A percentile compares a stretch with the other conserved stretches of the same genome.
These are phyloP conservation scores for Penicillium frequentans DNA, from an alignment of 2,329 filamentous ascomycete species.

Conservation along the genomic window DNA sequence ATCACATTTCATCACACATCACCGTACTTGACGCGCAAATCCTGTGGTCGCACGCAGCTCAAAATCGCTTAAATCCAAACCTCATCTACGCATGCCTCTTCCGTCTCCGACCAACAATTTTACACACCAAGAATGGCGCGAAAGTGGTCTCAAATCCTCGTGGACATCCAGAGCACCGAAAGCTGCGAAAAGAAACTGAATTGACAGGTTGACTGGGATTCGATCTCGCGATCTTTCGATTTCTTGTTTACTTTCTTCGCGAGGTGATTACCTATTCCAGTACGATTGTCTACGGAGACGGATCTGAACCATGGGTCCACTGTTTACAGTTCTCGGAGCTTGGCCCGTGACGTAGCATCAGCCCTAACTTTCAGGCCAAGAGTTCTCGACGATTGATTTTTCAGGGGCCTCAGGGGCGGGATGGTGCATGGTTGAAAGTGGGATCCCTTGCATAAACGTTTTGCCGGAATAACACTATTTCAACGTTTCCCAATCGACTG, in stretches of 20 bases:
- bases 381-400: not conserved
- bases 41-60: not conserved
- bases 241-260: not conserved
- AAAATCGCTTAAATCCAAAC: not conserved
- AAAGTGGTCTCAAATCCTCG: not conserved
- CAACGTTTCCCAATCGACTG: not conserved
- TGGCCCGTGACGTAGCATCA: not conserved
- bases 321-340: not conserved
- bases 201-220: not conserved
- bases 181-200: not conserved
- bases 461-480: not conserved
- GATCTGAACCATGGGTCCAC: not conserved
- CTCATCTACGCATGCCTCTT: not conserved
- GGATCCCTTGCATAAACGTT: not conserved
- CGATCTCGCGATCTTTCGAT: not conserved
- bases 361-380: not conserved
- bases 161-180: not conserved
- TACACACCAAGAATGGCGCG: not conserved
- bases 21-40: not conserved
- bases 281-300: not conserved
- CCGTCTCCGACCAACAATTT: not conserved
- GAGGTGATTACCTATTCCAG: not conserved
- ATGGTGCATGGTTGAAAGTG: not conserved
- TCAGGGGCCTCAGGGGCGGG: not conserved
- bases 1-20: not conserved